phyloP scores from a whole-genome alignment of 805 yeast genomes.

The Diddensiella santjacobensis region DNA sequence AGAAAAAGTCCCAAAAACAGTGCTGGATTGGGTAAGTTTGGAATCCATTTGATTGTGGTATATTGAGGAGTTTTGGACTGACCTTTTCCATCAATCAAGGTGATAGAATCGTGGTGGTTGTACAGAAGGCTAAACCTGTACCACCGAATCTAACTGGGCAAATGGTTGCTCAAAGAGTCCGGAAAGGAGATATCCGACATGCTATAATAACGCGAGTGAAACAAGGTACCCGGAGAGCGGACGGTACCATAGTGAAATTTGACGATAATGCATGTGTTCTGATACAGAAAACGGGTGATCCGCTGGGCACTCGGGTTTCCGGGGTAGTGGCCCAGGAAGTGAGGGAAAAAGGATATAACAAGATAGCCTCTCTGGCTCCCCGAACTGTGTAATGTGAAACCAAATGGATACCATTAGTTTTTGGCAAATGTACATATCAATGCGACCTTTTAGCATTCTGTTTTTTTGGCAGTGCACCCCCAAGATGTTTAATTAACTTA shows the following conservation, averaged over 20 bases:
- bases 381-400: slow-evolving; percentile 62
- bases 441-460: too few species aligned
- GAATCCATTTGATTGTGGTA: not conserved
- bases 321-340: slow-evolving; percentile 90
- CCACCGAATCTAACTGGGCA: slow-evolving; percentile 70
- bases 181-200: slow-evolving; percentile 92
- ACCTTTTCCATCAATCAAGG: too few species aligned
- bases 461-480: too few species aligned
- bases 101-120: slow-evolving; percentile 90
- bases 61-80: too few species aligned
- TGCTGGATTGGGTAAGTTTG: slow-evolving; percentile 51
- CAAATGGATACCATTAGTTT: slow-evolving; percentile 27
- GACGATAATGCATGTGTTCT: slow-evolving; percentile 98
- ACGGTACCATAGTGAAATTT: slow-evolving; percentile 81
- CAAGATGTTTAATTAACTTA: too few species aligned
- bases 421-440: too few species aligned
- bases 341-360: slow-evolving; percentile 74
- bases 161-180: slow-evolving; percentile 65
- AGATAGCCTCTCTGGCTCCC: slow-evolving; percentile 88
- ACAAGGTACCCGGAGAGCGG: slow-evolving; percentile 71
- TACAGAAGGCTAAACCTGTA: slow-evolving; percentile 82
- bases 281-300: slow-evolving; percentile 88
- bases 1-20: slow-evolving; percentile 81
- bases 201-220: slow-evolving; percentile 94
- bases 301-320: slow-evolving; percentile 88